Conservation (phyloP, 2,329 filamentous ascomycete species). For the Cladosporium sp. region DNA sequence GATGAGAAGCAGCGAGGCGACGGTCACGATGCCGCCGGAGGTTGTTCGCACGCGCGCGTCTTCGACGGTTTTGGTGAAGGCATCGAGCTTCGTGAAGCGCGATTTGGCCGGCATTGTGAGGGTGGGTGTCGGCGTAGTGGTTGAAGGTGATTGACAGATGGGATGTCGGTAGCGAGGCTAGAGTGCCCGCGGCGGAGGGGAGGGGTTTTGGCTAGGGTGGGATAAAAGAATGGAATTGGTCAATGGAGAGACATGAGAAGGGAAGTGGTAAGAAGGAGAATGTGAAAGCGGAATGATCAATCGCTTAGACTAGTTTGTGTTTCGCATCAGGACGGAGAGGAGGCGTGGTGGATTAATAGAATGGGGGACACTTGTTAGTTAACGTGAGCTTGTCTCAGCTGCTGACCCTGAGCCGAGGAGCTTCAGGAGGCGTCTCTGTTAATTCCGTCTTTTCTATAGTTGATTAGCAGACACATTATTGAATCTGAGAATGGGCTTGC, state of each 20-base stretch:
- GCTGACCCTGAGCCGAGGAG: too few species aligned
- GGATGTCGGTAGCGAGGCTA: conserved; percentile 1
- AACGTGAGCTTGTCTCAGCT: too few species aligned
- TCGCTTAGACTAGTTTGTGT: too few species aligned
- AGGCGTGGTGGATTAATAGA: too few species aligned
- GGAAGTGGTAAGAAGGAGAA: not conserved
- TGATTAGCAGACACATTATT: too few species aligned
- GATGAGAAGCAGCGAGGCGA: conserved; percentile 82
- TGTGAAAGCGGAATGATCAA: not conserved
- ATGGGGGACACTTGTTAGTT: too few species aligned
- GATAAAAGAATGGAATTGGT: conserved; percentile 6
- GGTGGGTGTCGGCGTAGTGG: not conserved
- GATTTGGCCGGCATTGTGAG: conserved; percentile 77
- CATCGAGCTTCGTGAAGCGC: conserved; percentile 92
- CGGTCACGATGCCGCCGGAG: conserved; percentile 43
- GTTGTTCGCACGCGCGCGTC: conserved; percentile 78
- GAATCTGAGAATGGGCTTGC: too few species aligned
- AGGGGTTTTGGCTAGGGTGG: not conserved
- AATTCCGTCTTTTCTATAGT: too few species aligned
- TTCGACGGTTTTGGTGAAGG: conserved; percentile 98
- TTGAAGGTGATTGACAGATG: too few species aligned
- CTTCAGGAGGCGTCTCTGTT: too few species aligned
- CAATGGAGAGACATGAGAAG: conserved; percentile 6
- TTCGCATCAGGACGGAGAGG: too few species aligned
- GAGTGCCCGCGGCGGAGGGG: not conserved